A percentile compares a stretch with the other conserved stretches of the same genome.
phyloP scores from a whole-genome alignment of 495 filamentous ascomycete species.

The Neurospora hispaniola region DNA sequence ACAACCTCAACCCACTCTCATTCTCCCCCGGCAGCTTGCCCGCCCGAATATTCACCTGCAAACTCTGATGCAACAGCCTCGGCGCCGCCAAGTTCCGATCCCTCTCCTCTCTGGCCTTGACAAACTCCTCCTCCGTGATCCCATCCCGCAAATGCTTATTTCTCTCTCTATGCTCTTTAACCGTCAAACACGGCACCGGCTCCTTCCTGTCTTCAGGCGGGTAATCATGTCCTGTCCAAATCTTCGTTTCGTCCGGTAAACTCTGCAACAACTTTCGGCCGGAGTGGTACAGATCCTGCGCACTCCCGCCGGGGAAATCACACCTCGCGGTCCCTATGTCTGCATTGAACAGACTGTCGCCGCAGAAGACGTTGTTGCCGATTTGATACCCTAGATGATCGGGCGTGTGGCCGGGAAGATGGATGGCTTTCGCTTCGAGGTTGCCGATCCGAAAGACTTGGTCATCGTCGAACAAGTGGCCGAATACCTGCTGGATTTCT shows the following conservation, averaged over 20 bases:
- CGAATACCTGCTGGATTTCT: slow-evolving; percentile 39
- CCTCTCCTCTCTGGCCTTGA: slow-evolving; percentile 33
- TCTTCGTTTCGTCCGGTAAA: slow-evolving; percentile 35
- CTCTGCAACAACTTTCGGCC: slow-evolving; percentile 29
- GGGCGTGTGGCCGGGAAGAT: slow-evolving; percentile 52
- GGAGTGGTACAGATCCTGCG: slow-evolving; percentile 34
- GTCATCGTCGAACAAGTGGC: slow-evolving; percentile 42
- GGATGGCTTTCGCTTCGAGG: slow-evolving; percentile 34
- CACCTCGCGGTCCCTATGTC: slow-evolving; percentile 49
- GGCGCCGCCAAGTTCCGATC: slow-evolving; percentile 40
- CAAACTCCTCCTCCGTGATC: slow-evolving; percentile 36
- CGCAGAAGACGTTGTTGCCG: slow-evolving; percentile 41
- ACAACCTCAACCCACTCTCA: slow-evolving; percentile 25
- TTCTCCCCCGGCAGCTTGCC: slow-evolving; percentile 34
- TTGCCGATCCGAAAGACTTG: slow-evolving; percentile 39
- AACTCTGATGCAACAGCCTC: slow-evolving; percentile 40
- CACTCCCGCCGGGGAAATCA: slow-evolving; percentile 49
- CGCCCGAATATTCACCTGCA: slow-evolving; percentile 51
- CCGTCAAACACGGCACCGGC: slow-evolving; percentile 36
- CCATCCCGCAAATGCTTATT: slow-evolving; percentile 45
- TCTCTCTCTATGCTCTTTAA: slow-evolving; percentile 33
- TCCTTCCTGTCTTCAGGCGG: slow-evolving; percentile 19
- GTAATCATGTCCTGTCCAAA: slow-evolving; percentile 45
- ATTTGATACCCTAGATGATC: slow-evolving; percentile 52
- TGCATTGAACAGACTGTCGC: slow-evolving; percentile 49